phyloP scores from a whole-genome alignment of 805 yeast genomes.

The Yarrowia sp. region DNA sequence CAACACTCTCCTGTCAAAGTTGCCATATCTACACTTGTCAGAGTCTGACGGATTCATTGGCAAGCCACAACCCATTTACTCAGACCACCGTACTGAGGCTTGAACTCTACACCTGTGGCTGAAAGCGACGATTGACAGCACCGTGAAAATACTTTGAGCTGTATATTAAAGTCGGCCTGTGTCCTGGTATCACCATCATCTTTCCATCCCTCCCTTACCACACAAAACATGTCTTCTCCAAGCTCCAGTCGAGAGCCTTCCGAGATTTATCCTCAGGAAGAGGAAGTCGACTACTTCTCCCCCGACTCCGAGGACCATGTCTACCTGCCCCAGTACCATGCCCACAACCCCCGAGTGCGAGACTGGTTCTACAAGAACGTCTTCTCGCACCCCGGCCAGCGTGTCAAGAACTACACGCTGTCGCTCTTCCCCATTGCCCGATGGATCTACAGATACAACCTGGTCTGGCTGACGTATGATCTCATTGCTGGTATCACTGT shows the following conservation, averaged over 20 bases:
- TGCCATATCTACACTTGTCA: too few species aligned
- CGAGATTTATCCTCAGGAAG: constrained; percentile 28
- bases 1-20: not conserved
- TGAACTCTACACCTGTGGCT: constrained; percentile 35
- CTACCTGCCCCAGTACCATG: constrained; percentile 31
- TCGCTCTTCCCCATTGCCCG: constrained; percentile 78
- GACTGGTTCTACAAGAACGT: constrained; percentile 32
- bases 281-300: constrained; percentile 23
- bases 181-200: not conserved
- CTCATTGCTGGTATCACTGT: constrained; percentile 92
- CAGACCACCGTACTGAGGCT: constrained; percentile 37
- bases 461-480: constrained; percentile 80
- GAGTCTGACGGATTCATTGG: not conserved
- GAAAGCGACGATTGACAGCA: constrained; percentile 35
- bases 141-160: constrained; percentile 13
- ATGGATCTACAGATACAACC: constrained; percentile 89
- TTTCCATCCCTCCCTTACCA: too few species aligned
- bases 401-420: constrained; percentile 57
- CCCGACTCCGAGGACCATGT: constrained; percentile 27
- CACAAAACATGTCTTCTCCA: constrained; percentile 10
- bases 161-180: constrained; percentile 10
- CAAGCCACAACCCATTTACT: constrained; percentile 19
- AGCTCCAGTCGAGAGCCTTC: constrained; percentile 28
- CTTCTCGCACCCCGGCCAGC: constrained; percentile 51
- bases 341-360: constrained; percentile 26